phyloP scores from a whole-genome alignment of 2,329 filamentous ascomycete species.

The Pseudogymnoascus sp. region DNA sequence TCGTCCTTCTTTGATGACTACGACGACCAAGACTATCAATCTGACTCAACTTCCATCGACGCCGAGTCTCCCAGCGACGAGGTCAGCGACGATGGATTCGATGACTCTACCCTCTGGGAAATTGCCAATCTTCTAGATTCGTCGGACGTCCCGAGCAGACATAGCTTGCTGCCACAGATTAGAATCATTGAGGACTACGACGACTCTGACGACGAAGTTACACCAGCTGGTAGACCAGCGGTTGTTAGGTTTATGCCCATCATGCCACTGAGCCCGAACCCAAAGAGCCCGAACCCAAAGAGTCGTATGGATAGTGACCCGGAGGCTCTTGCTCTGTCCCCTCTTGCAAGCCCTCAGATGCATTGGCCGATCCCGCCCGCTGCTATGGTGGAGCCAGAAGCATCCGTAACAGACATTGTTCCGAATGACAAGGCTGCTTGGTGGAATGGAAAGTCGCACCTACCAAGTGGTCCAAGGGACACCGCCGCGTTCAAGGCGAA shows the following conservation, averaged over 20 bases:
- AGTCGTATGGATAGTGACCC: constrained; percentile 8
- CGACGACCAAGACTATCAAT: constrained; percentile 31
- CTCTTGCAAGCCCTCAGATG: not conserved
- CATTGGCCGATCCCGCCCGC: not conserved
- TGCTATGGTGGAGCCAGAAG: not conserved
- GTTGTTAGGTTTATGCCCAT: not conserved
- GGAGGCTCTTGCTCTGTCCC: not conserved
- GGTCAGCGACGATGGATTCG: constrained; percentile 46
- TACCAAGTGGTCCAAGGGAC: constrained; percentile 17
- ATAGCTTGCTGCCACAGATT: constrained; percentile 39
- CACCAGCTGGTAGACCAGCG: not conserved
- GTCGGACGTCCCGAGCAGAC: constrained; percentile 43
- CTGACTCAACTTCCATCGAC: constrained; percentile 21
- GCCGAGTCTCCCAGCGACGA: constrained; percentile 15
- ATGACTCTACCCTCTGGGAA: constrained; percentile 56
- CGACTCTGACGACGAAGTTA: constrained; percentile 12
- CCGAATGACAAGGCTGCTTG: not conserved
- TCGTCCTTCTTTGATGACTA: constrained; percentile 54
- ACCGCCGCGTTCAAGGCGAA: constrained; percentile 18
- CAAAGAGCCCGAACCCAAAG: constrained; percentile 14
- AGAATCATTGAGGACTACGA: constrained; percentile 15
- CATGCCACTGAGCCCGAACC: constrained; percentile 20
- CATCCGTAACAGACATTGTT: not conserved
- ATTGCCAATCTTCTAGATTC: constrained; percentile 53
- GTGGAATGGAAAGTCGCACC: constrained; percentile 18